Conservation (phyloP, 257 asterid genomes). For the Solanum paucissectum region DNA sequence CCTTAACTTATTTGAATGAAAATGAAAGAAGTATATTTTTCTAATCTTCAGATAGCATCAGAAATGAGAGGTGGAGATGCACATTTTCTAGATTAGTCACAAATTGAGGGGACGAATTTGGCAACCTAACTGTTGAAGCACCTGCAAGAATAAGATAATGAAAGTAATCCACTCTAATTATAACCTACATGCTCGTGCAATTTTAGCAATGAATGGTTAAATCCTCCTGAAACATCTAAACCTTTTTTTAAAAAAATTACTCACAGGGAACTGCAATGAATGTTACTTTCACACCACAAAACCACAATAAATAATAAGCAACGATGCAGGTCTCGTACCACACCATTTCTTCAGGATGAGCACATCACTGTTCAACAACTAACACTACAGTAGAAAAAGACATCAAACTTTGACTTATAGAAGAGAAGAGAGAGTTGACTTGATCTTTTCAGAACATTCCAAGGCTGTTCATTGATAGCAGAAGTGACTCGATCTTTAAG, state of each 20-base stretch:
- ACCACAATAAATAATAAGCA: background rate
- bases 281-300: background rate
- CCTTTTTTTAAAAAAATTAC: background rate
- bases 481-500: background rate
- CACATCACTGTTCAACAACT: background rate
- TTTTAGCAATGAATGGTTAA: background rate
- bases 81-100: background rate
- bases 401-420: background rate
- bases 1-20: background rate
- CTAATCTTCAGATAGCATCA: background rate
- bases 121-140: background rate
- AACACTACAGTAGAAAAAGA: background rate
- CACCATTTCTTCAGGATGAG: background rate
- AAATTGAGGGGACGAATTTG: background rate
- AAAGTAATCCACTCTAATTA: background rate
- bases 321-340: background rate
- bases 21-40: background rate
- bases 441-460: background rate
- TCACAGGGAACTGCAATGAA: background rate
- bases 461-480: background rate
- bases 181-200: background rate
- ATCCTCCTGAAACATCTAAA: background rate
- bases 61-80: background rate
- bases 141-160: background rate
- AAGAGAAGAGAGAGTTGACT: background rate